Percentiles rank a stretch among this genome's conserved stretches.
Evolutionary conservation across 106 monocot species (phyloP).

Genomic region (Posidonia australis): DNA sequence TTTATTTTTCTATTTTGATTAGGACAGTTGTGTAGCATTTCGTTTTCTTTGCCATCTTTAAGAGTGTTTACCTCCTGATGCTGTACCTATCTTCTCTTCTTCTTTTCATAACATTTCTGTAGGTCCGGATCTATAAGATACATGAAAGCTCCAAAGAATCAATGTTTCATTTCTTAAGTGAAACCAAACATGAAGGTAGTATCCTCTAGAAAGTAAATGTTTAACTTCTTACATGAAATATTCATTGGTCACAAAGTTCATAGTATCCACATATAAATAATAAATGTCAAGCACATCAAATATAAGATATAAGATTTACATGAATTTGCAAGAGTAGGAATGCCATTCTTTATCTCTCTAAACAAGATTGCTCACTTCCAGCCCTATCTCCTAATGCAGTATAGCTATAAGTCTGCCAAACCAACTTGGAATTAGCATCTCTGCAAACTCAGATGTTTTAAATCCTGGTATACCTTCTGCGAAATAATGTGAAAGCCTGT

Average conservation of each 20-base stretch:
- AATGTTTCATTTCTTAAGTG: constrained; percentile 52
- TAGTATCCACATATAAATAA: too few relatives aligned
- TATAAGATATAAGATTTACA: too few relatives aligned
- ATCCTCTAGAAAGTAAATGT: constrained; percentile 4
- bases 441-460: too few relatives aligned
- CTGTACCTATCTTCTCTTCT: not conserved
- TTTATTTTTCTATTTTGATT: not conserved
- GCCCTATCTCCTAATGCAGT: too few relatives aligned
- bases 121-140: constrained; percentile 76
- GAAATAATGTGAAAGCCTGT: too few relatives aligned
- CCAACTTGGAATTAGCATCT: too few relatives aligned
- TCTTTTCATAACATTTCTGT: constrained; percentile 3
- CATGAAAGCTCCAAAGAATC: constrained; percentile 22
- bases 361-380: too few relatives aligned
- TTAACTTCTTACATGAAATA: not conserved
- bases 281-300: too few relatives aligned
- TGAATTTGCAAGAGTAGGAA: too few relatives aligned
- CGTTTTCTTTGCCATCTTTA: not conserved
- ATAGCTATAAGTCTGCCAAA: too few relatives aligned
- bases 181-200: constrained; percentile 68
- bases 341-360: too few relatives aligned
- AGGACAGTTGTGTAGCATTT: not conserved
- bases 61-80: not conserved
- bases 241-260: not conserved
- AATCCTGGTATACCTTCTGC: too few relatives aligned